Percentiles rank a stretch among this genome's conserved stretches.
phyloP scores from a whole-genome alignment of 208 protist genomes.

The Leishmania aethiopica region DNA sequence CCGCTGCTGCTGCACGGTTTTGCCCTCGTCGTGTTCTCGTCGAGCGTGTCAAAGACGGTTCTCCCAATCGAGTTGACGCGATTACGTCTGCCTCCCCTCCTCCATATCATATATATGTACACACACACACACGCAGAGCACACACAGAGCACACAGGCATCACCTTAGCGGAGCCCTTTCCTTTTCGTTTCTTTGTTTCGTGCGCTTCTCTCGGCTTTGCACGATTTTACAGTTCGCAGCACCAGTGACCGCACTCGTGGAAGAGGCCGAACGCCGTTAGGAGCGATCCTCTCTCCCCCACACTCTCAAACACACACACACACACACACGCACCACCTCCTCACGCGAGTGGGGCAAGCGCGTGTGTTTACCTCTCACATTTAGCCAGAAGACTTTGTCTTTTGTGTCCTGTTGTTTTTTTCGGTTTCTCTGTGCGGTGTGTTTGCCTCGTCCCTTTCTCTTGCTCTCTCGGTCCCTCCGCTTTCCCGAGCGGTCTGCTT shows the following conservation, averaged over 20 bases:
- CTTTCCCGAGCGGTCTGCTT: neutral
- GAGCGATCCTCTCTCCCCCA: neutral
- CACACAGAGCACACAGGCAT: neutral
- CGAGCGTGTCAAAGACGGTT: neutral
- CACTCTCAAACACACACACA: no score
- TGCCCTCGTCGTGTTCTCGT: no score
- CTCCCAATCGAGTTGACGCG: neutral
- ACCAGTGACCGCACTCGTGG: neutral
- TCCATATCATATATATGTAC: neutral
- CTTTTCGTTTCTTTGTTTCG: neutral
- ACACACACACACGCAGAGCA: neutral
- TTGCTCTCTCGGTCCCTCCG: neutral
- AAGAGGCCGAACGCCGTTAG: neutral
- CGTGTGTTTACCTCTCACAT: neutral
- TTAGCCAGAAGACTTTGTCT: neutral
- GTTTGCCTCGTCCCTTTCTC: neutral
- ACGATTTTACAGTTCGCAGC: neutral
- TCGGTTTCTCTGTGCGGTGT: neutral
- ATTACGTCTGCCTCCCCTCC: neutral
- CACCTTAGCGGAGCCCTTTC: neutral
- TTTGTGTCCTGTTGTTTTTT: neutral
- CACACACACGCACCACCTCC: neutral
- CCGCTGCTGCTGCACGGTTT: neutral
- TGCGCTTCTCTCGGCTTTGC: neutral
- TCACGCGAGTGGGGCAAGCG: neutral